Evolutionary conservation across 495 filamentous ascomycete genomes (phyloP), one percentile per base, ranked within the genome.

Genomic region (Letharia lupina): DNA sequence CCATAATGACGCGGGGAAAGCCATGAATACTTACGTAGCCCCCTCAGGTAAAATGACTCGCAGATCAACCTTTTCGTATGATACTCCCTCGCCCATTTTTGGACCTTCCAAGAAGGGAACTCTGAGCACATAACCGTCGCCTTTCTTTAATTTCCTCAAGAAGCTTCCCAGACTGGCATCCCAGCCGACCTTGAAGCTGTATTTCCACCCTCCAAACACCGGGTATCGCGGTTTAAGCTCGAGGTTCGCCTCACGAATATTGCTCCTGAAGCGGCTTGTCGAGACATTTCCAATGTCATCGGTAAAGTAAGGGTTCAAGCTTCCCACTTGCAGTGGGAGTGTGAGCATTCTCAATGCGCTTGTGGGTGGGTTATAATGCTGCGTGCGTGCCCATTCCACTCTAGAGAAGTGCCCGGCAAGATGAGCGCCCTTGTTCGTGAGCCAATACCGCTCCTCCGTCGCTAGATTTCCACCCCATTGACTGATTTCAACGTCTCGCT

Each of bases 381-480:
- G 78, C 57, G 84, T 75, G 63, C 88, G 86, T 50, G 87, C 84
- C 87, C 89, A 98, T 68, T 88, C 84, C 41, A 96, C 89, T 52
- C 94, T 88, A 63, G 84, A 87, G 82, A 98, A 98, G 16, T 93
- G 87, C 64, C 86, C 85, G 44, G 86, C 83, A 44, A 98, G 87
- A 73, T 87, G 83, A 20, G 94, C 96, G 65, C 85, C 94, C 61
- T 87, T 84, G 81, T 98, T 96, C 72, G 83, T 83, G 69, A 97
- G 83, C 77, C 86, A 90, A 81, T 96, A 97, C 60, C 91, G 86
- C 75, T 98, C 94, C 75, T 98, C 95, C 37, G 89, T 89, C 0
- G 93, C 94, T 50, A 98, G 77, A 74, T 98, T 98, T 35, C 94
- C 95, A 67, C 94, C 94, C 94, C 94, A 98, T 75, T 98, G 95